Evolutionary conservation across 177 flowering plant genomes (phyloP).

Genomic region (Telopea speciosissima): DNA sequence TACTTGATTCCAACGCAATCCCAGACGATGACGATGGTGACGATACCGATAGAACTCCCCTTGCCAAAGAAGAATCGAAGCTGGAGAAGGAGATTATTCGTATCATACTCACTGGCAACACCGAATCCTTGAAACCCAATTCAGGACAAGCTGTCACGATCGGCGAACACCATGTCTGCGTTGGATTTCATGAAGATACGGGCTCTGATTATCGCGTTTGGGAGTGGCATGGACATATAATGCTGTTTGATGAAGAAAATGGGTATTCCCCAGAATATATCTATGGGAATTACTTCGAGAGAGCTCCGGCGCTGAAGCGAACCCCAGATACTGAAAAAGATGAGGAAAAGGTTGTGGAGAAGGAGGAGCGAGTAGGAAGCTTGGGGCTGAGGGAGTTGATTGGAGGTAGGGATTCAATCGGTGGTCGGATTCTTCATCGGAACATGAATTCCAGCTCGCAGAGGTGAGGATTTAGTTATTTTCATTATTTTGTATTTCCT

Average conservation of each 20-base stretch:
- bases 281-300: conserved; percentile 77
- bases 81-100: conserved; percentile 55
- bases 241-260: conserved; percentile 80
- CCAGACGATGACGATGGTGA: conserved; percentile 22
- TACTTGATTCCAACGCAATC: conserved; percentile 25
- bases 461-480: conserved; percentile 23
- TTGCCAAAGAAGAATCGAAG: conserved; percentile 53
- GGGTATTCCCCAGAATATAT: conserved; percentile 72
- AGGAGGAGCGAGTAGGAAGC: conserved; percentile 27
- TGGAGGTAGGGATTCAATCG: conserved; percentile 34
- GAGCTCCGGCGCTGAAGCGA: conserved; percentile 14
- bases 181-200: conserved; percentile 53
- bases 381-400: conserved; percentile 79
- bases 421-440: conserved; percentile 65
- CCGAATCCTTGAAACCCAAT: conserved; percentile 52
- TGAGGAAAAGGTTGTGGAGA: conserved; percentile 11
- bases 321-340: not conserved
- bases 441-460: conserved; percentile 40
- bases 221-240: conserved; percentile 99
- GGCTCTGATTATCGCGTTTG: conserved; percentile 85
- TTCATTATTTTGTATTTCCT: not conserved
- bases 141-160: conserved; percentile 69
- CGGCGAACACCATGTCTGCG: conserved; percentile 64
- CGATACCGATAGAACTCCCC: conserved; percentile 27
- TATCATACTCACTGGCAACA: conserved; percentile 35